phyloP scores from a whole-genome alignment of 2,329 filamentous ascomycete genomes.

The Aspergillus sp. region DNA sequence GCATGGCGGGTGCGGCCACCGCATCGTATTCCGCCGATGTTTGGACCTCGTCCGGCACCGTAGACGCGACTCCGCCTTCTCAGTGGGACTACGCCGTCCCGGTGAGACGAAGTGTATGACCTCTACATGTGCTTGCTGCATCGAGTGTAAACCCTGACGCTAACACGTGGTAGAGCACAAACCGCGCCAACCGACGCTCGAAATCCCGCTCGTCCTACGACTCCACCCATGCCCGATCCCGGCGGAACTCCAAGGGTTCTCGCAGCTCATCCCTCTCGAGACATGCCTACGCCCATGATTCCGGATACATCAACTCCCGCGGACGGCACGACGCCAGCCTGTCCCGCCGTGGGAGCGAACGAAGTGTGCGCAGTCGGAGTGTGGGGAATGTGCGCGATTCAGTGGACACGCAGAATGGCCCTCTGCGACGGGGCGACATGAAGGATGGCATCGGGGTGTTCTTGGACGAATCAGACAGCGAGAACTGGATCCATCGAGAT shows the following conservation, averaged over 20 bases:
- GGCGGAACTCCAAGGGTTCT: slow-evolving; percentile 5
- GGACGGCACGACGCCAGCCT: slow-evolving; percentile 33
- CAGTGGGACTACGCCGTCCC: slow-evolving; percentile 41
- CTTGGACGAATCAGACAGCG: slow-evolving; percentile 27
- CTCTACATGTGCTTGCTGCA: background rate
- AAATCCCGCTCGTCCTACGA: slow-evolving; percentile 38
- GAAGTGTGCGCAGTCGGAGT: slow-evolving; percentile 29
- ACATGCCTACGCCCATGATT: slow-evolving; percentile 28
- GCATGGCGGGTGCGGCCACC: slow-evolving; percentile 42
- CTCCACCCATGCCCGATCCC: slow-evolving; percentile 28
- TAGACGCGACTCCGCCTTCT: slow-evolving; percentile 25
- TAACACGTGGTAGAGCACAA: slow-evolving; percentile 22
- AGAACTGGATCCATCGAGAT: slow-evolving; percentile 51
- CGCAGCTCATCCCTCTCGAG: slow-evolving; percentile 31
- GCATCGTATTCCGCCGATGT: slow-evolving; percentile 38
- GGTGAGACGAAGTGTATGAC: slow-evolving; percentile 31
- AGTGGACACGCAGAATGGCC: slow-evolving; percentile 16
- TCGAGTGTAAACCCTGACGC: background rate
- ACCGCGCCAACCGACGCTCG: slow-evolving; percentile 18
- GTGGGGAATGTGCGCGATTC: slow-evolving; percentile 23
- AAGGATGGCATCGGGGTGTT: slow-evolving; percentile 17
- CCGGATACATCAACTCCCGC: slow-evolving; percentile 26
- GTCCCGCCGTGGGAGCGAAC: slow-evolving; percentile 38
- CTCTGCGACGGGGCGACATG: slow-evolving; percentile 14
- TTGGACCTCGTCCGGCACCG: slow-evolving; percentile 34